A percentile compares a stretch with the other conserved stretches of the same genome.
phyloP scores from a whole-genome alignment of 495 filamentous ascomycete genomes.

The Aspergillus asperescens region DNA sequence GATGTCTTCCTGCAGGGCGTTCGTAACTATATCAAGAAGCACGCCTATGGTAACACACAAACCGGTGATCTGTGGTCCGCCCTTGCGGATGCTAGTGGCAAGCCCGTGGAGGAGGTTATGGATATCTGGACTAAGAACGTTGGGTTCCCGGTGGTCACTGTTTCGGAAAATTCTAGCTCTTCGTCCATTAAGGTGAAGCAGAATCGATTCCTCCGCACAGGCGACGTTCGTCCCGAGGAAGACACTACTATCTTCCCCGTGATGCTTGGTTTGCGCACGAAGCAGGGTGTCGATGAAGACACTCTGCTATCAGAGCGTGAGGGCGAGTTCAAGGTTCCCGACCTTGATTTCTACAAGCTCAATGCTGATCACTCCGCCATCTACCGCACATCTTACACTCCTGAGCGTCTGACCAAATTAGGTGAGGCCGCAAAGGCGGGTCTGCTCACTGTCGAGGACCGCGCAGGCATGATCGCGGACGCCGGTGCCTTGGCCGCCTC shows the following conservation, averaged over 20 bases:
- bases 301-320: conserved; percentile 68
- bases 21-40: conserved; percentile 86
- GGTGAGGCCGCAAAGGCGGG: conserved; percentile 76
- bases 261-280: conserved; percentile 55
- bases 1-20: conserved; percentile 92
- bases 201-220: conserved; percentile 63
- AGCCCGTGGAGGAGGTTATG: conserved; percentile 72
- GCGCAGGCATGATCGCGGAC: conserved; percentile 94
- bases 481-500: conserved; percentile 85
- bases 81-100: conserved; percentile 83
- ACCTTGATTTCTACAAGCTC: conserved; percentile 62
- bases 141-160: conserved; percentile 60
- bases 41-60: conserved; percentile 69
- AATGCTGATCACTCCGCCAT: conserved; percentile 63
- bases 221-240: conserved; percentile 61
- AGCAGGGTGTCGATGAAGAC: conserved; percentile 52
- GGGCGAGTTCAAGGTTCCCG: conserved; percentile 59
- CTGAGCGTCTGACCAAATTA: conserved; percentile 56
- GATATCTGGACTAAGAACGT: conserved; percentile 67
- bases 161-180: conserved; percentile 47
- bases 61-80: conserved; percentile 91
- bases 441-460: conserved; percentile 85
- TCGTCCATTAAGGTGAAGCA: conserved; percentile 55
- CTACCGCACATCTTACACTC: conserved; percentile 60
- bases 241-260: conserved; percentile 67